phyloP scores from a whole-genome alignment of 2,329 filamentous ascomycete species.

The Thielaviopsis cerberus region DNA sequence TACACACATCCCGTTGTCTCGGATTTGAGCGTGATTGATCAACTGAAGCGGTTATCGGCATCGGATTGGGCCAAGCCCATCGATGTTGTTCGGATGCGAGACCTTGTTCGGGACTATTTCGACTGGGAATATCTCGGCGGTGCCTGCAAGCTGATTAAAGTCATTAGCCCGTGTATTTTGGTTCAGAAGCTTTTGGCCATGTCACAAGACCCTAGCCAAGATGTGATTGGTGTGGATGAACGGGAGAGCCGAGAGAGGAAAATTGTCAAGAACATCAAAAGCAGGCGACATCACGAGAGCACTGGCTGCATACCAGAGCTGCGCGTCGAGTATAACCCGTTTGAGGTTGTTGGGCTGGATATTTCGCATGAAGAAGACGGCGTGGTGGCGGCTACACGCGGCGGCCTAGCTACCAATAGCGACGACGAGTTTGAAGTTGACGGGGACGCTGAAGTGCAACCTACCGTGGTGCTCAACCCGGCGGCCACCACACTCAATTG shows the following conservation, averaged over 20 bases:
- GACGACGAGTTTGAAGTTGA: conserved; percentile 43
- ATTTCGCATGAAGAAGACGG: conserved; percentile 39
- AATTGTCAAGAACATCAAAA: conserved; percentile 48
- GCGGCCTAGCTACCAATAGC: conserved; percentile 40
- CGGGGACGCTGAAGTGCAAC: conserved; percentile 19
- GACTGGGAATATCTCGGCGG: conserved; percentile 68
- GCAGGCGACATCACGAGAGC: conserved; percentile 47
- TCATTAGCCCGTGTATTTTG: conserved; percentile 60
- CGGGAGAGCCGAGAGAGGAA: conserved; percentile 27
- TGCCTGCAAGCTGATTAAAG: conserved; percentile 67
- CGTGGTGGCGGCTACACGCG: conserved; percentile 39
- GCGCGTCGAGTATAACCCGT: conserved; percentile 59
- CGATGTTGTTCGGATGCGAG: conserved; percentile 47
- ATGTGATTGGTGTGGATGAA: conserved; percentile 15
- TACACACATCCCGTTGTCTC: conserved; percentile 83
- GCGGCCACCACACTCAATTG: conserved; percentile 24
- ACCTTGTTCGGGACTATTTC: conserved; percentile 62
- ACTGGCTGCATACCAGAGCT: conserved; percentile 63
- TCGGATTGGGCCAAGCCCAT: conserved; percentile 45
- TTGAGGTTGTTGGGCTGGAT: conserved; percentile 59
- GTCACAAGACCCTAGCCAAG: conserved; percentile 1
- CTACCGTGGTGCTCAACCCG: conserved; percentile 46
- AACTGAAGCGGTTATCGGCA: conserved; percentile 25
- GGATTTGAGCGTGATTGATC: conserved; percentile 33
- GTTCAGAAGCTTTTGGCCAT: conserved; percentile 34